These are phyloP conservation scores for Penicillium paxilli DNA, from an alignment of 495 filamentous ascomycete species.

Conservation along the genomic window DNA sequence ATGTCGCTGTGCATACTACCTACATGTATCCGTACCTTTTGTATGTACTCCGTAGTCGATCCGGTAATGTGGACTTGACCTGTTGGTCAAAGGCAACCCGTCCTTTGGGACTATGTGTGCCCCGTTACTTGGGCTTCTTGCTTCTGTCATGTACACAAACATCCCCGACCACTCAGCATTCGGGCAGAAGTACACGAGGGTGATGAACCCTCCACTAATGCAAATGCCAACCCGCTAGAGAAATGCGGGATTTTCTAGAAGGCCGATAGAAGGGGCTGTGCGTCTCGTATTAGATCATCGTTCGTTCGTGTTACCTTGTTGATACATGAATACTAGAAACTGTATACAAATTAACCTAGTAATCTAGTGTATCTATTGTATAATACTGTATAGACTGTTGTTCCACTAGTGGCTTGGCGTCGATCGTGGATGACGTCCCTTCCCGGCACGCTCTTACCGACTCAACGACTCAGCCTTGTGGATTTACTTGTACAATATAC, in stretches of 20 bases:
- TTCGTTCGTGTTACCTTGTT: background rate
- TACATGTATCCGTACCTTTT: too few species aligned
- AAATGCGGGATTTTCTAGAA: background rate
- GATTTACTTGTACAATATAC: background rate
- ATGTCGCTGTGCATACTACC: too few species aligned
- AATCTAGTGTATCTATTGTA: too few species aligned
- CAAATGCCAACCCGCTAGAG: background rate
- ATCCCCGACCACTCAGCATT: background rate
- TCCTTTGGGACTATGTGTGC: background rate
- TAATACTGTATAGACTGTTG: too few species aligned
- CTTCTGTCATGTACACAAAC: background rate
- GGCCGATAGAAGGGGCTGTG: background rate
- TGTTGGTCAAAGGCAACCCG: background rate
- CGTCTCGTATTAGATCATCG: background rate
- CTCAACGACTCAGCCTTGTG: background rate
- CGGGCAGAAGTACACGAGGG: background rate
- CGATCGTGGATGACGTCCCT: background rate
- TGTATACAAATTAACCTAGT: too few species aligned
- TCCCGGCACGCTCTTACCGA: background rate
- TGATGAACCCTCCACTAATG: slow-evolving; percentile 12
- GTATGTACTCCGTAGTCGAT: too few species aligned
- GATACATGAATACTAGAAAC: too few species aligned
- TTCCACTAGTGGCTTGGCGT: background rate
- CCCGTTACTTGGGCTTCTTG: background rate
- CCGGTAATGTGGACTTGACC: too few species aligned